Evolutionary conservation across 768 basidiomycete genomes (phyloP), one percentile per base, ranked within the genome.

Genomic region (Rhodotorula babjevae): DNA sequence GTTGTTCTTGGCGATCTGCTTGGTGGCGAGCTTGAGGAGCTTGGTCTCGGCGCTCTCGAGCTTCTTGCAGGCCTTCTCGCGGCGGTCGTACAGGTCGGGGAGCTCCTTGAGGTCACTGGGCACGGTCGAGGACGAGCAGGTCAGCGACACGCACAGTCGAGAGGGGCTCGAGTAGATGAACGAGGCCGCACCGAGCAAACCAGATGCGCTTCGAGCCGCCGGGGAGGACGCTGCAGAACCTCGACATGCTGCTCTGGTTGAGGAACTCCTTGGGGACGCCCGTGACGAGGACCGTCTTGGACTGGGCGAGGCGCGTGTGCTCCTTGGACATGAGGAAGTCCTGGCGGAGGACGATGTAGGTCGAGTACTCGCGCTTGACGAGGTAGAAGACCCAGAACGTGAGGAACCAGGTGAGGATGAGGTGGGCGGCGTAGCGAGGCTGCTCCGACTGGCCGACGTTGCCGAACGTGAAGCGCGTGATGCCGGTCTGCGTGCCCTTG

Each of bases 121-220:
- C 9, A 36, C 36, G 23, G 42, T 21, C 44, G 27, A 18, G 23
- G 23, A 9, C 15, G 25, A 40, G n/a, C n/a, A n/a, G 14, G 31
- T 40, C 36, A 14, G 36, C 12, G 42, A 27, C 49, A 40, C 31
- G 7, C 9, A 36, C 36, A n/a, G 42, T 42, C 12, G 23, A 3
- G 31, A 15, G 5, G 4, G 5, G 31, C 2, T 23, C 10, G 36
- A 18, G 10, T 15, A 5, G 16, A 15, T 23, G 21, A 50, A 27
- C 19, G 23, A 0, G 0, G 29, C 68, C 85, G 55, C 68, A 88
- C 88, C 90, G 85, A 80, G 93, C 95, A 52, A 98, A 85, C 93
- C 95, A 99, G 50, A 99, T 87, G 74, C 87, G 87, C 79, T 88
- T 88, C 15, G 94, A 90, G 25, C 94, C 94, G 18, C 94, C 94